Percentiles rank a stretch among this genome's conserved stretches.
phyloP scores from a whole-genome alignment of 2,329 filamentous ascomycete species.

The Cladosporium oxysporum region DNA sequence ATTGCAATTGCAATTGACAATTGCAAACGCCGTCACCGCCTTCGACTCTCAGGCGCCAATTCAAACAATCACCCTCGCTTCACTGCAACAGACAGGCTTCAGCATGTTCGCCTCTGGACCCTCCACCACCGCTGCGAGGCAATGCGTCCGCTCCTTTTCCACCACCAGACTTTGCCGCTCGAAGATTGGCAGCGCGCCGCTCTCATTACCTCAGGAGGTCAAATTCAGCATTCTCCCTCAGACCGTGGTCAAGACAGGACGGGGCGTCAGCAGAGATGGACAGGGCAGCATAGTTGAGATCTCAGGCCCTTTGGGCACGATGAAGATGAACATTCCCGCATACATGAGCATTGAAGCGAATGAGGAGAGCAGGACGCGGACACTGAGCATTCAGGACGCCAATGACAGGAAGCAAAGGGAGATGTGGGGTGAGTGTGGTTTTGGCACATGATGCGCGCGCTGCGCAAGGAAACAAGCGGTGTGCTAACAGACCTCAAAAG shows the following conservation, averaged over 20 bases:
- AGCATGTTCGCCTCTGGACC: conserved; percentile 14
- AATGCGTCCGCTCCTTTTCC: conserved; percentile 15
- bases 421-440: conserved; percentile 80
- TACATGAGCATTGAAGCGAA: conserved; percentile 76
- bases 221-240: conserved; percentile 58
- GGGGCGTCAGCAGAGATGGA: conserved; percentile 7
- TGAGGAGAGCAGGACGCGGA: conserved; percentile 60
- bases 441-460: conserved; percentile 8
- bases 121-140: conserved; percentile 9
- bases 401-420: conserved; percentile 74
- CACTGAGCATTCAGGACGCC: conserved; percentile 69
- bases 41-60: neutral
- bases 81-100: neutral
- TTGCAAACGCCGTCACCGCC: neutral
- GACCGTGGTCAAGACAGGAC: neutral
- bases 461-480: neutral
- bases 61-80: neutral
- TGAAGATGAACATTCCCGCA: conserved; percentile 75
- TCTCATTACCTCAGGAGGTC: conserved; percentile 82
- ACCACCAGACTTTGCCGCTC: conserved; percentile 65
- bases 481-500: conserved; percentile 47
- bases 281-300: conserved; percentile 60
- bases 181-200: conserved; percentile 80
- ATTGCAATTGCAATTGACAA: neutral
- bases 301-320: conserved; percentile 76